Percentiles rank a stretch among this genome's conserved stretches.
These are phyloP conservation scores for Metschnikowia peoriensis DNA, from an alignment of 805 yeast species.

Conservation along the genomic window DNA sequence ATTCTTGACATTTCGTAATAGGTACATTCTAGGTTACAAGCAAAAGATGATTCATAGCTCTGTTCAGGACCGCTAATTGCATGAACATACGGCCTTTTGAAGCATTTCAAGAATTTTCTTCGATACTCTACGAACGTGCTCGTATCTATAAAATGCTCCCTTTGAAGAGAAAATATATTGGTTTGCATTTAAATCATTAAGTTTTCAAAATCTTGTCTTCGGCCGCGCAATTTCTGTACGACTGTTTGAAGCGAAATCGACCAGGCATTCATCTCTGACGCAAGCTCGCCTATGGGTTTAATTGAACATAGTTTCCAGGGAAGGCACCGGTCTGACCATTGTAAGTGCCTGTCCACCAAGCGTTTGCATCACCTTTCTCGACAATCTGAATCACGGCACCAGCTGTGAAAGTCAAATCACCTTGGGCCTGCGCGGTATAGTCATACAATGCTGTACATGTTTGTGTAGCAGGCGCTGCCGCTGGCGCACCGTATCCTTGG, in stretches of 20 bases:
- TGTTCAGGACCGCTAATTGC: too few species aligned
- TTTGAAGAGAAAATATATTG: too few species aligned
- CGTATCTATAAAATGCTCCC: too few species aligned
- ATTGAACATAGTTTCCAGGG: conserved; percentile 94
- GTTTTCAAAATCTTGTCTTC: too few species aligned
- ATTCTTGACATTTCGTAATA: not conserved
- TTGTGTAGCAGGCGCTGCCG: conserved; percentile 28
- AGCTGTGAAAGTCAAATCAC: conserved; percentile 84
- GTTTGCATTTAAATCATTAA: not conserved
- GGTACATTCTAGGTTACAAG: too few species aligned
- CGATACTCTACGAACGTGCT: too few species aligned
- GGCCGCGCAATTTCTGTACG: not conserved
- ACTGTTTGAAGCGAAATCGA: not conserved
- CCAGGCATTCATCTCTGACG: not conserved
- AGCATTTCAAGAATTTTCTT: too few species aligned
- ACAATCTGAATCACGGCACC: conserved; percentile 84
- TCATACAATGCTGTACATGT: conserved; percentile 90
- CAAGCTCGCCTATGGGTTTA: conserved; percentile 33
- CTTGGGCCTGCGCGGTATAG: conserved; percentile 88
- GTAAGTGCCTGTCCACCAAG: conserved; percentile 95
- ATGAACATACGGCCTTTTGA: too few species aligned
- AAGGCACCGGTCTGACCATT: conserved; percentile 89
- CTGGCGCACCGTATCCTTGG: conserved; percentile 17
- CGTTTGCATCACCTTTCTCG: conserved; percentile 83
- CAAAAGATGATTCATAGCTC: too few species aligned